phyloP scores from a whole-genome alignment of 768 basidiomycete genomes.

The Lactarius quietus region DNA sequence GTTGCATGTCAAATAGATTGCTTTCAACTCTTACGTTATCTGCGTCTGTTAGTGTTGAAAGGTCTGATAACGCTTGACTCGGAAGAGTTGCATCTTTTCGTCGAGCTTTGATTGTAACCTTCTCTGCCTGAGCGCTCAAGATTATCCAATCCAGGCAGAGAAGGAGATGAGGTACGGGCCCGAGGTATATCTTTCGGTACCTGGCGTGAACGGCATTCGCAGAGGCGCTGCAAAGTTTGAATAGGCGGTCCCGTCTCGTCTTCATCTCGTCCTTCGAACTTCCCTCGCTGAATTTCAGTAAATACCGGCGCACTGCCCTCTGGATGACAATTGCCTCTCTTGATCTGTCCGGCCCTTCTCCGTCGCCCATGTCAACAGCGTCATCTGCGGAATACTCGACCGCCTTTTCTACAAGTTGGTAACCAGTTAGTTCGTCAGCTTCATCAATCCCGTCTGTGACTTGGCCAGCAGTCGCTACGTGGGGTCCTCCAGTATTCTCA shows the following conservation, averaged over 20 bases:
- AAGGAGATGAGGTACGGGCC: slow-evolving; percentile 18
- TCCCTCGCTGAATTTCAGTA: neutral
- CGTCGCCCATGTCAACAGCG: too few relatives aligned
- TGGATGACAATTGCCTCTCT: too few relatives aligned
- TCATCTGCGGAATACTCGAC: slow-evolving; percentile 6
- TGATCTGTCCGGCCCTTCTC: too few relatives aligned
- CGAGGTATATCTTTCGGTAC: slow-evolving; percentile 14
- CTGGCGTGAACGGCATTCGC: neutral
- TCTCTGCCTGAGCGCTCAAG: neutral
- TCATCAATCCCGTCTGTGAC: neutral
- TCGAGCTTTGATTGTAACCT: neutral
- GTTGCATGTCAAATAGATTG: neutral
- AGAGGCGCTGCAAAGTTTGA: slow-evolving; percentile 11
- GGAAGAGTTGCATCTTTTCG: neutral
- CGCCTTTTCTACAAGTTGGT: neutral
- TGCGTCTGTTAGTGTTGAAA: neutral
- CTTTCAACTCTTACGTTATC: neutral
- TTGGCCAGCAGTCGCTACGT: neutral
- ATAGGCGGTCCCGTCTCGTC: slow-evolving; percentile 1
- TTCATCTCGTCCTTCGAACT: neutral
- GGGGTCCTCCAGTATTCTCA: neutral
- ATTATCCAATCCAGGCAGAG: slow-evolving; percentile 16
- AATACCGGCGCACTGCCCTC: slow-evolving; percentile 4
- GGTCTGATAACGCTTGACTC: neutral
- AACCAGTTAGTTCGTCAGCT: neutral